These are phyloP conservation scores for Lotmaria passim DNA, from an alignment of 208 protist genomes.

Conservation along the genomic window DNA sequence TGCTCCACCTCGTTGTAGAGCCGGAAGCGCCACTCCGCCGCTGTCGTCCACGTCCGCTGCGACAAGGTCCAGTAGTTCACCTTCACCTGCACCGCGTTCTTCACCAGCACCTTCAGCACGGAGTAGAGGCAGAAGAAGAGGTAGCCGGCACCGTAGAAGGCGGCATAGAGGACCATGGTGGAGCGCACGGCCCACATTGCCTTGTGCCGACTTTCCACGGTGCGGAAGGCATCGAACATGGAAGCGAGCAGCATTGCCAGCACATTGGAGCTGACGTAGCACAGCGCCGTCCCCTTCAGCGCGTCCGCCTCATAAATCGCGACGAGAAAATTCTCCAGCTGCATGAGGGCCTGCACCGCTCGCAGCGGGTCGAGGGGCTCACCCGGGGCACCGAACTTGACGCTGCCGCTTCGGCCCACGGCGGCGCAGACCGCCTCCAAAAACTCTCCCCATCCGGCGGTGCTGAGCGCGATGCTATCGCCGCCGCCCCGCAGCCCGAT, in stretches of 20 bases:
- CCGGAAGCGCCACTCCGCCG: slow-evolving; percentile 72
- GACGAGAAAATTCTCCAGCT: slow-evolving; percentile 80
- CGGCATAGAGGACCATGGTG: slow-evolving; percentile 47
- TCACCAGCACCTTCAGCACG: slow-evolving; percentile 68
- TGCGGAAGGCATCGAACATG: slow-evolving; percentile 78
- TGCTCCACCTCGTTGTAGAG: slow-evolving; percentile 88
- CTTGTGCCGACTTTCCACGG: slow-evolving; percentile 44
- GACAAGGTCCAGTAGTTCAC: slow-evolving; percentile 58
- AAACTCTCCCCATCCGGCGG: slow-evolving; percentile 73
- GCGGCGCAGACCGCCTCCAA: slow-evolving; percentile 59
- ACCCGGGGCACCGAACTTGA: slow-evolving; percentile 33
- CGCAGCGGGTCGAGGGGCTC: slow-evolving; percentile 60
- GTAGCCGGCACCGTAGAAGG: slow-evolving; percentile 54
- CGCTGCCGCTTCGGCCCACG: slow-evolving; percentile 27
- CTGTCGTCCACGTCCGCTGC: slow-evolving; percentile 61
- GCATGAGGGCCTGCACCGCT: slow-evolving; percentile 71
- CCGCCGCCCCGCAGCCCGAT: slow-evolving; percentile 29
- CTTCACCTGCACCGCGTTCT: slow-evolving; percentile 72
- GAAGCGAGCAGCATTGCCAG: slow-evolving; percentile 51
- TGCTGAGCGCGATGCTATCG: slow-evolving; percentile 50
- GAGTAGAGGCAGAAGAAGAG: slow-evolving; percentile 60
- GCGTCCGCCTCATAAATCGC: slow-evolving; percentile 58
- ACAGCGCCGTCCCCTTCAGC: slow-evolving; percentile 50
- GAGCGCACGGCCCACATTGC: slow-evolving; percentile 44
- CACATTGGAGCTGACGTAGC: slow-evolving; percentile 43